Evolutionary conservation across 805 yeast genomes (phyloP).

Genomic region (Naumovozyma baii): DNA sequence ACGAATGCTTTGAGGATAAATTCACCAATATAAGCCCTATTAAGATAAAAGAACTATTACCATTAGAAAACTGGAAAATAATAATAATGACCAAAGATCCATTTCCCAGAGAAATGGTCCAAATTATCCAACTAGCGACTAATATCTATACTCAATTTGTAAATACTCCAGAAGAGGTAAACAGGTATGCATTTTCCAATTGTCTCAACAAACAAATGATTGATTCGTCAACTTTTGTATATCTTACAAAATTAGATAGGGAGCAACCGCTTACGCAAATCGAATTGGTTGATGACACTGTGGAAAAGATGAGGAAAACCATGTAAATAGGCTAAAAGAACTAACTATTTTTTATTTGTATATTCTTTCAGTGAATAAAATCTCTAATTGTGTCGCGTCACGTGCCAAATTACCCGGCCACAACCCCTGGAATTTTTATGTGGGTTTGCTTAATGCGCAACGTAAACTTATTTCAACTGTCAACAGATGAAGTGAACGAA

Average conservation of each 20-base stretch:
- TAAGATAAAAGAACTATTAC: constrained; percentile 4
- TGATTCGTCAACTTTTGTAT: constrained; percentile 15
- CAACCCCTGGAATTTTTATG: no score
- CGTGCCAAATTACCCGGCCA: no score
- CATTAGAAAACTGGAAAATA: constrained; percentile 12
- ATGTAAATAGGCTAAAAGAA: no score
- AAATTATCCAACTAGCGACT: constrained; percentile 10
- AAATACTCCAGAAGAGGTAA: constrained; percentile 8
- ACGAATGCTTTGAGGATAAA: constrained; percentile 7
- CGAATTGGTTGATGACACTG: not conserved
- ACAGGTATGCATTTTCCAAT: constrained; percentile 7
- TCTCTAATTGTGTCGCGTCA: no score
- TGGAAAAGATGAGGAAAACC: not conserved
- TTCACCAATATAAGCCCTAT: constrained; percentile 3
- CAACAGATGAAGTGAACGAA: no score
- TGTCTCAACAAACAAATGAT: constrained; percentile 17
- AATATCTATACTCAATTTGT: constrained; percentile 16
- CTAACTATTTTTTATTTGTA: no score
- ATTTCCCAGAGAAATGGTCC: constrained; percentile 8
- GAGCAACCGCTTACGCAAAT: not conserved
- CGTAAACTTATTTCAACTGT: no score
- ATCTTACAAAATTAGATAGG: constrained; percentile 10
- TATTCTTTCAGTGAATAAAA: no score
- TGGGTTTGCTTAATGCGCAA: no score
- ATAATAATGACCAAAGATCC: constrained; percentile 10